Base-by-base conservation (phyloP, 306 rosid genomes). In the Benincasa hispida region DNA sequence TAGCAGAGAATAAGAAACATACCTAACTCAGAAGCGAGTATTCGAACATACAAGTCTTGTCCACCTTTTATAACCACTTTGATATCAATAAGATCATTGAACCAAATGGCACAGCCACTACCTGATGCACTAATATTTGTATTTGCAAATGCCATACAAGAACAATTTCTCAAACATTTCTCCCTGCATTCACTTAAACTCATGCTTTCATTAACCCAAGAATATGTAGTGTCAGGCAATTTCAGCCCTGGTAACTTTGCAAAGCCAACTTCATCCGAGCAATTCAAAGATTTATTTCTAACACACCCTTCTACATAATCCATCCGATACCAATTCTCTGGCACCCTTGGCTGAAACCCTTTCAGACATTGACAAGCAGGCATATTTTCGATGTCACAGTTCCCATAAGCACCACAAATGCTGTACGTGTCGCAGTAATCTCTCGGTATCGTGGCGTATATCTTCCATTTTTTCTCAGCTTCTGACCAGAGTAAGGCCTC, bases 241-340 rank as follows among this genome's bases (percentile, higher is more conserved):
- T 79, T 79, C 77, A 79, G 11, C 17, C 77, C 80, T 45, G 47
- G 28, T 37, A 77, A 77, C 79, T 62, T 84, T 12, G 65, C 11
- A 85, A 89, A 87, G 32, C 84, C 88, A 39, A 74, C 82, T 18
- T 53, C 77, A 45, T 84, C 75, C 12, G 13, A 53, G 68, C 90
- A 90, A 66, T 77, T 85, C 62, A 83, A 42, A 30, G 57, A 76
- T 47, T 60, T 53, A 10, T 7, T 75, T 24, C 55, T 81, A 0
- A 79, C 76, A 63, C 96, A 90, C 35, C 92, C 92, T 34, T 81
- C 78, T 18, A 85, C 63, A 85, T 87, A 88, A 19, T 83, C 89
- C 80, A 86, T 75, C 18, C 24, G 6, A 42, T 81, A 74, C 96
- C 92, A 87, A 24, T 68, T 77, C 22, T 75, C 47, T 14, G 28